Evolutionary conservation across 2,329 filamentous ascomycete genomes (phyloP).

Genomic region (Calonectria pteridis): DNA sequence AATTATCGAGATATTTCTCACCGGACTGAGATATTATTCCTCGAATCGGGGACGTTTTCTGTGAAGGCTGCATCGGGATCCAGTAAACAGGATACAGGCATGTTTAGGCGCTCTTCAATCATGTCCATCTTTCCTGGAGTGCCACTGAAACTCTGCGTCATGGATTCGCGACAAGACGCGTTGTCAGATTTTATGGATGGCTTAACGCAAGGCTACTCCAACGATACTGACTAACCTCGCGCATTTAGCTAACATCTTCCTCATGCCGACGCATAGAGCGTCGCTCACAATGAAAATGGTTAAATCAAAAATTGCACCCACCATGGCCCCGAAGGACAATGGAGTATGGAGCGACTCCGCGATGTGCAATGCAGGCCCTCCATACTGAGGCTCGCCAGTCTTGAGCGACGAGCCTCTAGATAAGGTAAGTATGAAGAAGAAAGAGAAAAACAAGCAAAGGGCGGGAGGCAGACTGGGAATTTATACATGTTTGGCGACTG

Average conservation of each 20-base stretch:
- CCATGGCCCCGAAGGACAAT: constrained; percentile 69
- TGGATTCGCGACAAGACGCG: not conserved
- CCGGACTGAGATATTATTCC: not conserved
- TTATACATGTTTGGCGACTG: constrained; percentile 47
- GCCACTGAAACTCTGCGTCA: not conserved
- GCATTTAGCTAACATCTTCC: constrained; percentile 55
- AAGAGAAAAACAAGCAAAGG: constrained; percentile 47
- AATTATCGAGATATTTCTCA: not conserved
- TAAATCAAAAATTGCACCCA: constrained; percentile 67
- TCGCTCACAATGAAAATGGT: constrained; percentile 58
- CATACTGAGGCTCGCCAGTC: constrained; percentile 57
- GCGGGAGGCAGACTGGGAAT: constrained; percentile 24
- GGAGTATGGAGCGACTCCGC: constrained; percentile 62
- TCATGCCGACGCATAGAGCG: constrained; percentile 56
- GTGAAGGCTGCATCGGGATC: not conserved
- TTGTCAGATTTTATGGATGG: not conserved
- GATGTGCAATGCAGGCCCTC: constrained; percentile 69
- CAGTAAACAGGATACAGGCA: not conserved
- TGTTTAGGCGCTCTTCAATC: not conserved
- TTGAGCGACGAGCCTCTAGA: constrained; percentile 57
- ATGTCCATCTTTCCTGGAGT: not conserved
- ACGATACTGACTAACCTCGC: no score
- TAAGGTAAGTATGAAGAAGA: constrained; percentile 69
- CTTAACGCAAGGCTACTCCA: not conserved
- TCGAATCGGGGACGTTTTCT: not conserved